phyloP scores from a whole-genome alignment of 179 eudicot genomes.

The Beta lomatogona region DNA sequence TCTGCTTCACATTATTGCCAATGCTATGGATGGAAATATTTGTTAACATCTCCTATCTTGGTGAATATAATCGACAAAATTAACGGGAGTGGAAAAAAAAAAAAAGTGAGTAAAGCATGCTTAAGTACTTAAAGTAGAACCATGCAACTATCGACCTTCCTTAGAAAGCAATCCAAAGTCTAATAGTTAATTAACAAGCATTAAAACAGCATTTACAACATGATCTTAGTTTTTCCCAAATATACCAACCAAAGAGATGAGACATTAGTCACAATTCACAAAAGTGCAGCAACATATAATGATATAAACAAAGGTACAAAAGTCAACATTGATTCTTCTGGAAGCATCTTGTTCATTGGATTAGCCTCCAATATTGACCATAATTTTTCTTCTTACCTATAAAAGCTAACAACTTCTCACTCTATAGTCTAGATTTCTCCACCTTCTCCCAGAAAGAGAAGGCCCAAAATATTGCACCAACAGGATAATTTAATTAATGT shows the following conservation, averaged over 20 bases:
- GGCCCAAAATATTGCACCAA: background rate
- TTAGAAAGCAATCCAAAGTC: background rate
- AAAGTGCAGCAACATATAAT: background rate
- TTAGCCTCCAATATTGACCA: background rate
- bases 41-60: background rate
- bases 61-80: background rate
- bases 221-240: background rate
- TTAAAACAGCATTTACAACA: background rate
- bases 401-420: background rate
- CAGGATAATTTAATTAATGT: background rate
- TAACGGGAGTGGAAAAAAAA: background rate
- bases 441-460: background rate
- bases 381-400: background rate
- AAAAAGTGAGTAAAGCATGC: no score
- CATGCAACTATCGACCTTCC: background rate
- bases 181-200: background rate
- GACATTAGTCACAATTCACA: background rate
- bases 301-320: background rate
- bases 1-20: background rate
- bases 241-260: background rate
- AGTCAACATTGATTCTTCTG: background rate
- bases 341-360: background rate
- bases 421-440: background rate
- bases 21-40: background rate
- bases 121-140: no score